phyloP scores from a whole-genome alignment of 805 yeast species.

The Debaryomyces prosopidis region DNA sequence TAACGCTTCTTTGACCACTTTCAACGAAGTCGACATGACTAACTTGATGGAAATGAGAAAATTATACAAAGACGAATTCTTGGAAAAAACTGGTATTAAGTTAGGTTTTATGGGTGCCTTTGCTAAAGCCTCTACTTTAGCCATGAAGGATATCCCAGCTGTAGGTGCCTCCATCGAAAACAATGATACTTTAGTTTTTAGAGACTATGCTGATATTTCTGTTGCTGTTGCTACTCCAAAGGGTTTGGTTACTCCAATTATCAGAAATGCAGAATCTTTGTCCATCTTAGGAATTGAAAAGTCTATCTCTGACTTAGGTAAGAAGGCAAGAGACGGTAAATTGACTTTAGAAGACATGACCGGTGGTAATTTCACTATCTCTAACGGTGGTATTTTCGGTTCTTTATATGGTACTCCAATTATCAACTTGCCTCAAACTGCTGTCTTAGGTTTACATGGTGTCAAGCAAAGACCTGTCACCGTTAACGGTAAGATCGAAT shows the following conservation, averaged over 20 bases:
- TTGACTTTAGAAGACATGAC: slow-evolving; percentile 97
- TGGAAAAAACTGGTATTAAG: slow-evolving; percentile 91
- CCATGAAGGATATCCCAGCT: slow-evolving; percentile 92
- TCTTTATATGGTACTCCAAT: slow-evolving; percentile 98
- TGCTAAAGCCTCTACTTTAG: slow-evolving; percentile 89
- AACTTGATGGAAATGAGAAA: slow-evolving; percentile 91
- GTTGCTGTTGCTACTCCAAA: slow-evolving; percentile 99
- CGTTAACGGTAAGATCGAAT: slow-evolving; percentile 91
- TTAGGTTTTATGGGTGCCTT: slow-evolving; percentile 99
- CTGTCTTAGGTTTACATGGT: slow-evolving; percentile 96
- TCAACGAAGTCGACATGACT: slow-evolving; percentile 97
- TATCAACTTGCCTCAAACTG: slow-evolving; percentile 97
- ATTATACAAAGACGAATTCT: slow-evolving; percentile 92
- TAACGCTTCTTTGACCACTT: slow-evolving; percentile 96
- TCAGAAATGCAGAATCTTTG: slow-evolving; percentile 93
- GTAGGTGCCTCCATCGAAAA: slow-evolving; percentile 93
- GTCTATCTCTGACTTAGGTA: slow-evolving; percentile 79
- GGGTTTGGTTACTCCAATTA: slow-evolving; percentile 97
- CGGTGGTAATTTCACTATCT: slow-evolving; percentile 98
- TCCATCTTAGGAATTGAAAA: slow-evolving; percentile 86
- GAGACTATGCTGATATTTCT: slow-evolving; percentile 95
- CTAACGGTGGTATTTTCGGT: slow-evolving; percentile 99
- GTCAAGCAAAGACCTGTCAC: slow-evolving; percentile 97
- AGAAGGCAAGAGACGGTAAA: slow-evolving; percentile 95
- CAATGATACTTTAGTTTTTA: slow-evolving; percentile 89